Conservation (phyloP, 371 early-diverging fungal genomes). For the Rhizopus delemar region DNA sequence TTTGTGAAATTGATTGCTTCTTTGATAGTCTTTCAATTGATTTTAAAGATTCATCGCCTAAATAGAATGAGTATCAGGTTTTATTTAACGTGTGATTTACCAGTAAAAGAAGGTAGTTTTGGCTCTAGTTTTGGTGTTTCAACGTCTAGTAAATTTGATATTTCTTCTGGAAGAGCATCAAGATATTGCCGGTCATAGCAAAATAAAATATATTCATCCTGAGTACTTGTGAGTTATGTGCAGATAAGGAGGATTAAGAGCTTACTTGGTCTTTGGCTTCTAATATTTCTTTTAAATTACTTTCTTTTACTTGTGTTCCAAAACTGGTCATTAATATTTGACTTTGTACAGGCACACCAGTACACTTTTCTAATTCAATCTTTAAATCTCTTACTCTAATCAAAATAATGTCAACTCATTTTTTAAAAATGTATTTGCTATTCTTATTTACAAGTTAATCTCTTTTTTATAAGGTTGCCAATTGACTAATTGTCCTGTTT, state of each 20-base stretch:
- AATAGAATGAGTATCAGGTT: neutral
- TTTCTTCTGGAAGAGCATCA: conserved; percentile 31
- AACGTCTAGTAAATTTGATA: conserved; percentile 31
- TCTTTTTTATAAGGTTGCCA: conserved; percentile 21
- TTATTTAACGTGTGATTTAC: conserved; percentile 7
- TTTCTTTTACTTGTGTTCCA: conserved; percentile 56
- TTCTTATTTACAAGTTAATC: conserved; percentile 29
- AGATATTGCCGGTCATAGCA: conserved; percentile 49
- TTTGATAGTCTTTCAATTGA: neutral
- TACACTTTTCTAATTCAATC: conserved; percentile 45
- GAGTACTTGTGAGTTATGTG: neutral
- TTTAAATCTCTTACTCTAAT: conserved; percentile 47
- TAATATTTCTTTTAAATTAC: conserved; percentile 51
- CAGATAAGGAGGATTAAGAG: neutral
- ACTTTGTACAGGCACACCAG: conserved; percentile 48
- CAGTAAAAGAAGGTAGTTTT: conserved; percentile 27
- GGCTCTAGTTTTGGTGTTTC: conserved; percentile 47
- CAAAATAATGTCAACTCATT: conserved; percentile 3
- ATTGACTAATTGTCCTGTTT: conserved; percentile 58
- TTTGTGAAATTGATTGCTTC: neutral
- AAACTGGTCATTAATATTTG: conserved; percentile 68
- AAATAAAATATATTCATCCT: conserved; percentile 52
- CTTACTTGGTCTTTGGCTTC: conserved; percentile 56
- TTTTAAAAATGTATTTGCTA: neutral
- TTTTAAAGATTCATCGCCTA: neutral